These are phyloP conservation scores for Tylopilus balloui DNA, from an alignment of 768 basidiomycete species.

Conservation along the genomic window DNA sequence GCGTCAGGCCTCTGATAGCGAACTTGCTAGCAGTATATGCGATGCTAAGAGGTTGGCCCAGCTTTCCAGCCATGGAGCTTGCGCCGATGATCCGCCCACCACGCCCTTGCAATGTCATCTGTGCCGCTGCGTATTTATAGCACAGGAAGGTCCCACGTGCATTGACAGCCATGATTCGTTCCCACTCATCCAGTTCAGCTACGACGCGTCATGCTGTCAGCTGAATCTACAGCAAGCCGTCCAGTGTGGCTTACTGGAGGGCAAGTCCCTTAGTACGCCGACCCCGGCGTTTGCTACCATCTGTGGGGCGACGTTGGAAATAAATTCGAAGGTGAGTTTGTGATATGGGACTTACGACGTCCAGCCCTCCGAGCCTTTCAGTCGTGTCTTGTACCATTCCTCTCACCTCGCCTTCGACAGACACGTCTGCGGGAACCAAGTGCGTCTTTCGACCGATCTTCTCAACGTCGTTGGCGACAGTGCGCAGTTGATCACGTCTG, in stretches of 20 bases:
- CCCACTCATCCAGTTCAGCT: conserved; percentile 38
- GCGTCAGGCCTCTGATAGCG: conserved; percentile 40
- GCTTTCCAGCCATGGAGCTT: conserved; percentile 12
- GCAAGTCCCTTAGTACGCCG: neutral
- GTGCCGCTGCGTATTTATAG: conserved; percentile 58
- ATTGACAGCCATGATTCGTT: conserved; percentile 47
- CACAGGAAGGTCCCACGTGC: conserved; percentile 55
- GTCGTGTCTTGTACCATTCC: conserved; percentile 33
- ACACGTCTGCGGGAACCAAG: conserved; percentile 37
- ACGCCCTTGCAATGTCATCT: conserved; percentile 52
- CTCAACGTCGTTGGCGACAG: conserved; percentile 28
- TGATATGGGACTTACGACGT: conserved; percentile 37
- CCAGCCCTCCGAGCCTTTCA: conserved; percentile 38
- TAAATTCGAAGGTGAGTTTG: neutral
- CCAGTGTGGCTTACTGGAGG: conserved; percentile 2
- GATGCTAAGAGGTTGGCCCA: neutral
- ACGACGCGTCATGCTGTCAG: neutral
- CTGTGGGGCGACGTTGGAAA: neutral
- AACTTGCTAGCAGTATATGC: conserved; percentile 39
- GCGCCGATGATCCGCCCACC: conserved; percentile 55
- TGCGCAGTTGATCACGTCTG: conserved; percentile 26
- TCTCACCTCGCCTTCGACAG: conserved; percentile 39
- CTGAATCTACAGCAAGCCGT: neutral
- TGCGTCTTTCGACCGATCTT: conserved; percentile 26
- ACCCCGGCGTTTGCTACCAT: conserved; percentile 30